Percentiles rank a stretch among this genome's conserved stretches.
Evolutionary conservation across 2,329 filamentous ascomycete genomes (phyloP).

Genomic region (Leptosphaerulina australis): DNA sequence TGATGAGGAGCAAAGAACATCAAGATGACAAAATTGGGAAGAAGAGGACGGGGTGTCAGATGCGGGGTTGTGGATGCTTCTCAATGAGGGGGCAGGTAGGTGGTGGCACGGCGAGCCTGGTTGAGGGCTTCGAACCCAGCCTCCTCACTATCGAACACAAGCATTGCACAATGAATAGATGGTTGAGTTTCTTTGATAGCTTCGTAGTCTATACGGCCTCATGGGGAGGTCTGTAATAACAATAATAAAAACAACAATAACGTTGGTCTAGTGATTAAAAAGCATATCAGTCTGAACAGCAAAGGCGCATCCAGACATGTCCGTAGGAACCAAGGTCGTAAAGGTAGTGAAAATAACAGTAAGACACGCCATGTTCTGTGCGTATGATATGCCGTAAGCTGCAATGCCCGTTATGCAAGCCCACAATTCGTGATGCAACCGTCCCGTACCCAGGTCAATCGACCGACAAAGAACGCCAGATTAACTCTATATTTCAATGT

Average conservation of each 20-base stretch:
- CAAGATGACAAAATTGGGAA: slow-evolving; percentile 3
- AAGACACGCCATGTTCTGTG: slow-evolving; percentile 9
- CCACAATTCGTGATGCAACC: slow-evolving; percentile 12
- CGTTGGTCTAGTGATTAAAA: slow-evolving; percentile 19
- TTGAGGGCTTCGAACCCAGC: background rate
- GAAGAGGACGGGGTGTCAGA: background rate
- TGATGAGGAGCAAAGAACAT: slow-evolving; percentile 7
- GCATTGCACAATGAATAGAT: background rate
- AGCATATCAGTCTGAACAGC: slow-evolving; percentile 11
- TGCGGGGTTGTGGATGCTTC: slow-evolving; percentile 7
- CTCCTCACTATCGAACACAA: background rate
- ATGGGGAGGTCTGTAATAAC: slow-evolving; percentile 1
- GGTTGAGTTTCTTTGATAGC: slow-evolving; percentile 11
- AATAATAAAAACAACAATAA: slow-evolving; percentile 16
- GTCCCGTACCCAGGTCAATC: background rate
- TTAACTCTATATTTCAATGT: slow-evolving; percentile 8
- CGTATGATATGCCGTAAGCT: slow-evolving; percentile 4
- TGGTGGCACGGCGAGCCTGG: background rate
- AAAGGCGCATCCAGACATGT: slow-evolving; percentile 6
- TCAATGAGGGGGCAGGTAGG: background rate
- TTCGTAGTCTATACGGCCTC: slow-evolving; percentile 20
- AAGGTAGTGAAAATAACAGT: background rate
- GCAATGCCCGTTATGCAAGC: slow-evolving; percentile 13
- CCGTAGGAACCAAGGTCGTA: slow-evolving; percentile 4
- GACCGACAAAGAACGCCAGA: slow-evolving; percentile 7